These are phyloP conservation scores for Oligophagozyma castellii DNA, from an alignment of 1,139 yeast species.

Conservation along the genomic window DNA sequence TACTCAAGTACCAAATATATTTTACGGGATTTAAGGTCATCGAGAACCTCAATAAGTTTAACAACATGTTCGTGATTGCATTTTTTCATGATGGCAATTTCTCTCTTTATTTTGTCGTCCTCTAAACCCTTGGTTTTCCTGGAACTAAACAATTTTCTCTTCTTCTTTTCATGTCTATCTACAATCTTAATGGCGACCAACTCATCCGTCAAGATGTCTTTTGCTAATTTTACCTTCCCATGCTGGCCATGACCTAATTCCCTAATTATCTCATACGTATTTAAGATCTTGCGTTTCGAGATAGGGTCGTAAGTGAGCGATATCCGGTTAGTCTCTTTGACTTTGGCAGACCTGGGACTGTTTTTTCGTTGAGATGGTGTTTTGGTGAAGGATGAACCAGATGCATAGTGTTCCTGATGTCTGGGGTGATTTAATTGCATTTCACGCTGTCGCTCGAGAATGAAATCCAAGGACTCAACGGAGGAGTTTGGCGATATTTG, in stretches of 20 bases:
- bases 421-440: slow-evolving; percentile 29
- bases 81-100: slow-evolving; percentile 92
- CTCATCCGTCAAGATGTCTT: slow-evolving; percentile 53
- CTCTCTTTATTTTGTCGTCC: slow-evolving; percentile 59
- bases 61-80: slow-evolving; percentile 89
- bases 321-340: slow-evolving; percentile 76
- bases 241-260: slow-evolving; percentile 96
- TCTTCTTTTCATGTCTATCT: slow-evolving; percentile 44
- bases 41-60: slow-evolving; percentile 73
- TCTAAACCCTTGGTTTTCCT: slow-evolving; percentile 10
- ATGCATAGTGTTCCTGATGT: slow-evolving; percentile 23
- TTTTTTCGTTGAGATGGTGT: background rate
- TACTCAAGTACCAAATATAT: slow-evolving; percentile 86
- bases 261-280: slow-evolving; percentile 75
- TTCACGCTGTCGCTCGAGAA: slow-evolving; percentile 27
- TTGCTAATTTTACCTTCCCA: slow-evolving; percentile 90
- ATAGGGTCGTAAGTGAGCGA: slow-evolving; percentile 82
- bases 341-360: slow-evolving; percentile 22
- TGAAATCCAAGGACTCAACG: slow-evolving; percentile 27
- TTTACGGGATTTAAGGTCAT: slow-evolving; percentile 71
- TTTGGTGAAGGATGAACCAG: slow-evolving; percentile 8
- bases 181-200: slow-evolving; percentile 89
- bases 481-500: slow-evolving; percentile 21
- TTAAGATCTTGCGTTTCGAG: slow-evolving; percentile 68
- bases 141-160: slow-evolving; percentile 10